Base-by-base conservation (phyloP, 164 flowering plant genomes). In the Sedum album region DNA sequence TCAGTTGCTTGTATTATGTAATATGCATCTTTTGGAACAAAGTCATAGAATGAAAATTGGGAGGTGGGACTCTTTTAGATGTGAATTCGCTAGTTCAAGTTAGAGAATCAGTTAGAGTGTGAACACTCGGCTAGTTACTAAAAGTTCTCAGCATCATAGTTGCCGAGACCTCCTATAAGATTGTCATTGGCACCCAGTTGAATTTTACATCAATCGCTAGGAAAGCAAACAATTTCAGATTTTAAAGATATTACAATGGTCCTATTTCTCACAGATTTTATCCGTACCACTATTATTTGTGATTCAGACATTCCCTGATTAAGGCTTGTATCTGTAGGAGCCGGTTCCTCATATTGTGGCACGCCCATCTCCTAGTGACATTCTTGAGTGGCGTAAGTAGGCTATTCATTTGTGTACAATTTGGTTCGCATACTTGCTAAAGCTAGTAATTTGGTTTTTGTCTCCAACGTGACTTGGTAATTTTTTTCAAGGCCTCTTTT, bases 301-400 rank as follows among this genome's bases (percentile, higher is more conserved):
- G 11, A 11, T 6, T 53, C 11, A 25, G 15, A 4, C 30, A 15
- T 21, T 53, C 60, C 10, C 60, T 53, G 31, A 53, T 53, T 51
- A 41, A 23, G 4, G 33, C 66, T 67, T 51, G 73, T 30, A 71
- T 23, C 35, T 39, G 33, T 67, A 94, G 98, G 98, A 94, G 74
- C 98, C 98, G 48, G 98, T 88, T 71, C 79, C 98, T 53, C 84
- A 94, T 81, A 76, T 91, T 66, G 87, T 87, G 48, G 97, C 98
- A 15, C 96, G 90, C 48, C 98, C 98, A 73, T 85, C 86, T 28
- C 90, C 93, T 65, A 94, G 72, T 79, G 93, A 94, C 76, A 91
- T 94, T 68, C 90, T 94, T 66, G 98, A 94, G 73, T 94, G 98
- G 97, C 96, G 98, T 94, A 81, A 88, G 98, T 87, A 35, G 66